Evolutionary conservation across 148 eudicot species (phyloP), one percentile per base, ranked within the genome.

Genomic region (Amaranthus cruentus): DNA sequence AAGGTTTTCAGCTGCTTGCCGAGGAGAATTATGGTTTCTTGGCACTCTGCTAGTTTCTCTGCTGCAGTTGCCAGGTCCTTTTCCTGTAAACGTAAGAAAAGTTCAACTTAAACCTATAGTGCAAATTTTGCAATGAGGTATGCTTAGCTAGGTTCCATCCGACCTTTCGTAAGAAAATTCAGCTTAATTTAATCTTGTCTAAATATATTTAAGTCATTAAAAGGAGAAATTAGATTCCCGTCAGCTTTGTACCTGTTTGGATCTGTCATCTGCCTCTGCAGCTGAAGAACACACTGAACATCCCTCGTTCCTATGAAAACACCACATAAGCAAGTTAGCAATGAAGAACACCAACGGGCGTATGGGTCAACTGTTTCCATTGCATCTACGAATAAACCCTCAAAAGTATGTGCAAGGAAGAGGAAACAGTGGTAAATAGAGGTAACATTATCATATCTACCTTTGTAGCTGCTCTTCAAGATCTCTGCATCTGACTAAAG

Each of bases 31-130:
- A 93, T 90, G 72, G 91, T 93, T 75, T 93, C 96, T 77, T 93
- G 98, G 82, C 96, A 93, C 80, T 86, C 98, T 18, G 90, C 91
- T 55, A 93, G 84, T 90, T 86, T 87, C 84, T 88, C 96, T 71
- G 96, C 90, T 48, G 98, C 98, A 76, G 91, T 93, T 21, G 88
- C 85, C 64, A 95, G 55, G 61, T 95, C 97, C 53, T 76, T 88
- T 70, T 90, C 97, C 98, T 95, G 81, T 9, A 71, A 2, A 68
- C 38, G 12, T 21, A 55, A 64, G 4, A 51, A 61, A 6, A 18
- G 2, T 71, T 54, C 38, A 73, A 15, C 54, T 0, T 21, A 18
- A 9, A 9, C 14, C 4, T 18, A 18, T 55, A 18, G 14, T 4
- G 15, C 8, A 9, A 50, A 18, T 10, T 67, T 2, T 28, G 38